These are phyloP conservation scores for Leccinum fibrillosum DNA, from an alignment of 768 basidiomycete species.

Conservation along the genomic window DNA sequence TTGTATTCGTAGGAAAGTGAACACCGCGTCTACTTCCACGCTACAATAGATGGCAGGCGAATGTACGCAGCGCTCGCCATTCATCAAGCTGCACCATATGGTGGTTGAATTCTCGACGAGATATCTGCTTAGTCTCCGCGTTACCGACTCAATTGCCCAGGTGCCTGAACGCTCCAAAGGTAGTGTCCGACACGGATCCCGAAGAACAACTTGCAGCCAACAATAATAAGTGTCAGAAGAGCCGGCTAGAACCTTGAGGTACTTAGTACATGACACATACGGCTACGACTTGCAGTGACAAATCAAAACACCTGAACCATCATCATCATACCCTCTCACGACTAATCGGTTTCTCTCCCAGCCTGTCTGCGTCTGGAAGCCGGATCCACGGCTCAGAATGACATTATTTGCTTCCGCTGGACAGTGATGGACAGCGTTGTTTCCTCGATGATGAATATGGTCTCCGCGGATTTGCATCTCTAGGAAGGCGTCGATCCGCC, in stretches of 20 bases:
- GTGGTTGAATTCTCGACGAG: not conserved
- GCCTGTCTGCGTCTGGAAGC: not conserved
- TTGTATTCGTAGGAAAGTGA: not conserved
- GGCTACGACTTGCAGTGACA: not conserved
- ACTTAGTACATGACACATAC: constrained; percentile 17
- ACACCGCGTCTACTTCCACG: not conserved
- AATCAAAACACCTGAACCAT: not conserved
- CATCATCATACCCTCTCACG: not conserved
- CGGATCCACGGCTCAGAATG: not conserved
- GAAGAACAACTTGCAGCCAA: not conserved
- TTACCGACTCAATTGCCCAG: not conserved
- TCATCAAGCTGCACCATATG: not conserved
- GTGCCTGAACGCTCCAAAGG: not conserved
- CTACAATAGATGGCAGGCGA: not conserved
- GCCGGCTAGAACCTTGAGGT: not conserved
- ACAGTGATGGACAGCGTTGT: not conserved
- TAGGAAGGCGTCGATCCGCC: not conserved
- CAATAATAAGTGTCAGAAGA: constrained; percentile 1
- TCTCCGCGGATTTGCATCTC: constrained; percentile 12
- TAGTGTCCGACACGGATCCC: not conserved
- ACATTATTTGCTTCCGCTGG: not conserved
- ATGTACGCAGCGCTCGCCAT: not conserved
- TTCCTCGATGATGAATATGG: not conserved
- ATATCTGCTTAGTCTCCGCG: not conserved
- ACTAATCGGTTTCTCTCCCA: not conserved